Conservation (phyloP, 495 filamentous ascomycete species). For the Tuber aestivum region DNA sequence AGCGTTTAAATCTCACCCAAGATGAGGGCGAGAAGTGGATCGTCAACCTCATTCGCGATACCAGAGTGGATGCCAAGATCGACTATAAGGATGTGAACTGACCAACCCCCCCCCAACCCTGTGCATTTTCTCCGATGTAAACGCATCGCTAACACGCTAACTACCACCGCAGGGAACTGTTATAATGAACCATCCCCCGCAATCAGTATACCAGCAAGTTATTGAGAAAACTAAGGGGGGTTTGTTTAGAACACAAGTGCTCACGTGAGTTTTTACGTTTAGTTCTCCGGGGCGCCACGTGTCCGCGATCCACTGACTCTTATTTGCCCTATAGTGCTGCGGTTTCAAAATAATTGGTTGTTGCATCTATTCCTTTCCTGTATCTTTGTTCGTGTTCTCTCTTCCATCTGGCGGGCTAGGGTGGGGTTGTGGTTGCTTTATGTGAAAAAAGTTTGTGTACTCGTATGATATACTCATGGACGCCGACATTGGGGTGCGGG, state of each 20-base stretch:
- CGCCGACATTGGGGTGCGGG: neutral
- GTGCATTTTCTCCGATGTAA: neutral
- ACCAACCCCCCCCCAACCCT: neutral
- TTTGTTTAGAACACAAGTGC: constrained; percentile 79
- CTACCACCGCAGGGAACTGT: constrained; percentile 61
- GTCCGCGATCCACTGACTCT: neutral
- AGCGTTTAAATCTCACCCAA: constrained; percentile 76
- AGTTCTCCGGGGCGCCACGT: neutral
- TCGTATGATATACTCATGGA: neutral
- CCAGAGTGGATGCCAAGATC: constrained; percentile 94
- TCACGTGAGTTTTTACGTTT: constrained; percentile 48
- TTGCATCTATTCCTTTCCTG: constrained; percentile 6
- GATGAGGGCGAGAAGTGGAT: constrained; percentile 99
- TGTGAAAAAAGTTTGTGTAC: neutral
- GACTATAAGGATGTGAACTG: constrained; percentile 72
- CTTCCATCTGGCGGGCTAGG: constrained; percentile 18
- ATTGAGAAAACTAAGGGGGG: constrained; percentile 94
- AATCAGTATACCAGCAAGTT: constrained; percentile 97
- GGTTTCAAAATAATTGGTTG: constrained; percentile 31
- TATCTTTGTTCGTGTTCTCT: constrained; percentile 13
- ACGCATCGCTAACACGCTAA: neutral
- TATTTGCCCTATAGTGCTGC: constrained; percentile 20
- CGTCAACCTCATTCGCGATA: constrained; percentile 96
- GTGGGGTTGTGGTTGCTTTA: neutral
- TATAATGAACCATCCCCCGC: constrained; percentile 98